These are phyloP conservation scores for Hyaloscypha hepaticicola DNA, from an alignment of 495 filamentous ascomycete species.

Conservation along the genomic window DNA sequence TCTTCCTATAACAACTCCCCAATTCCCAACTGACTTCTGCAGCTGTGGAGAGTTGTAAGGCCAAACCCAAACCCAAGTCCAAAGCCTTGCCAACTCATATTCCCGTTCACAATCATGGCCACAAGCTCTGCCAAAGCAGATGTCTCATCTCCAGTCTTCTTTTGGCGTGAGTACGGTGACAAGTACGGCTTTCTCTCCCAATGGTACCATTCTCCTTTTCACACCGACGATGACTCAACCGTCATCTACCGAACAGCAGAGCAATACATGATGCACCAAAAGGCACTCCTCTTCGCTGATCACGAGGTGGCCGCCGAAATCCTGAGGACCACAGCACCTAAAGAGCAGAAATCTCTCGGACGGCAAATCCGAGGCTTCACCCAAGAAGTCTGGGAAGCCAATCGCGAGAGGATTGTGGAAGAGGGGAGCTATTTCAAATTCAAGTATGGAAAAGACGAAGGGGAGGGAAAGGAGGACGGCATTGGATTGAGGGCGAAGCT, in stretches of 20 bases:
- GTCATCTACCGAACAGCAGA: constrained; percentile 19
- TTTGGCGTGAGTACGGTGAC: constrained; percentile 20
- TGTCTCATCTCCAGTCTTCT: constrained; percentile 9
- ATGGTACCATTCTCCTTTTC: constrained; percentile 23
- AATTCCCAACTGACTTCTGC: not conserved
- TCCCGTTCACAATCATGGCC: not conserved
- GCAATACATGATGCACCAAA: constrained; percentile 63
- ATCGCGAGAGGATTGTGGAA: constrained; percentile 56
- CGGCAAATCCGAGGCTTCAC: constrained; percentile 55
- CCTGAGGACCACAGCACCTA: constrained; percentile 42
- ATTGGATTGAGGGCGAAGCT: constrained; percentile 53
- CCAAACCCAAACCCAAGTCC: too few species aligned
- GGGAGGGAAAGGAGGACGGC: constrained; percentile 55
- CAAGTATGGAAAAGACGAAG: constrained; percentile 35
- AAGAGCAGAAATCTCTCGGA: constrained; percentile 54
- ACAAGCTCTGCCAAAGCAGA: not conserved
- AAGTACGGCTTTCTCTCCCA: constrained; percentile 20
- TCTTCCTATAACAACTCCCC: not conserved
- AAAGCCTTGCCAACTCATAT: not conserved
- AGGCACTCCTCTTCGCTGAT: constrained; percentile 55
- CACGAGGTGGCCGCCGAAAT: constrained; percentile 39
- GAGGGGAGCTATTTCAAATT: constrained; percentile 63
- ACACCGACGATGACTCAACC: not conserved
- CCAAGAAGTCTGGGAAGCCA: constrained; percentile 49
- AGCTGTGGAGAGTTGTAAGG: not conserved